phyloP scores from a whole-genome alignment of 306 rosid genomes.

The Vigna nakashimae region DNA sequence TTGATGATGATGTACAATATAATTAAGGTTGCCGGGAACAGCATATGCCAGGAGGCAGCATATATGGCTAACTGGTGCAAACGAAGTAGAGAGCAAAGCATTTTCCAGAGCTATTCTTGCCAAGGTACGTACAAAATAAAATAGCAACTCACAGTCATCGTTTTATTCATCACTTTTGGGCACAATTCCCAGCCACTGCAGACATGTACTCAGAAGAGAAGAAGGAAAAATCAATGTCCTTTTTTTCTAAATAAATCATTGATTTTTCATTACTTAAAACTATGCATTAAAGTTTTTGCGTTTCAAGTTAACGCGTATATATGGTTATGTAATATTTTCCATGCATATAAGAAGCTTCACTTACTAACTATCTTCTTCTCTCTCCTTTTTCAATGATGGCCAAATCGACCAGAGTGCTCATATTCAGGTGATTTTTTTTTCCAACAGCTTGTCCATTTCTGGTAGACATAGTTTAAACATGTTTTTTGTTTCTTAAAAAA shows the following conservation, averaged over 20 bases:
- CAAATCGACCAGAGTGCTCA: constrained; percentile 64
- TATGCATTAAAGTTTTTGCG: neutral
- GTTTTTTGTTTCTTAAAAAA: neutral
- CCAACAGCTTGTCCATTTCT: neutral
- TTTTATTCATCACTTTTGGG: neutral
- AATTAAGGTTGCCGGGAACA: constrained; percentile 66
- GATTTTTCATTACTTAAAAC: neutral
- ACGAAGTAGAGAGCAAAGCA: constrained; percentile 63
- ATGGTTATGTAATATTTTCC: neutral
- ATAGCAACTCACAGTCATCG: too few relatives aligned
- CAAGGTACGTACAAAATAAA: constrained; percentile 48
- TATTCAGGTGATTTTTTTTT: constrained; percentile 51
- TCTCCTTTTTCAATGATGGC: neutral
- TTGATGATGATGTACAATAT: neutral
- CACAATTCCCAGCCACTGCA: neutral
- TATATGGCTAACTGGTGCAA: constrained; percentile 72
- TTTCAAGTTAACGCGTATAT: neutral
- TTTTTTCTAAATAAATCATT: neutral
- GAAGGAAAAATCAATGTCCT: neutral
- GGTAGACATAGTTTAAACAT: neutral
- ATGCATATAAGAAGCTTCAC: neutral
- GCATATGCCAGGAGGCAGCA: constrained; percentile 68
- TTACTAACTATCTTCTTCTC: constrained; percentile 14
- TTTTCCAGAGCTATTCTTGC: constrained; percentile 81
- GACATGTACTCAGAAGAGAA: neutral